Conservation (phyloP, 495 filamentous ascomycete species). For the Aspergillus sparsus region DNA sequence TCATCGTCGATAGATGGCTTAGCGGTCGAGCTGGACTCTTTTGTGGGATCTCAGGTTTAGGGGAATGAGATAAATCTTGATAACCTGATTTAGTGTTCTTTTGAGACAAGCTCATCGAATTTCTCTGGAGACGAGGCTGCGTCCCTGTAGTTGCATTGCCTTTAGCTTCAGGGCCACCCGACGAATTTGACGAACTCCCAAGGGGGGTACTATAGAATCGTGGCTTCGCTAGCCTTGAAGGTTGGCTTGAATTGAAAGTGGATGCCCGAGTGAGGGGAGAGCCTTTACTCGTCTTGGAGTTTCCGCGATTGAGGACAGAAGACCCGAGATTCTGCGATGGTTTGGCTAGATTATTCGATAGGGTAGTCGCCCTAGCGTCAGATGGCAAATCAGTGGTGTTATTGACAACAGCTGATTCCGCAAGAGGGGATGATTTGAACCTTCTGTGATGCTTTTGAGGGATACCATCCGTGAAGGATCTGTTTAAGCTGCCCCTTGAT, state of each 20-base stretch:
- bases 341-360: background rate
- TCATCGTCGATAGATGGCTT: conserved; percentile 23
- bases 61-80: background rate
- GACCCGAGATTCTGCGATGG: background rate
- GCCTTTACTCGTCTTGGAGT: background rate
- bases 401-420: conserved; percentile 28
- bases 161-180: background rate
- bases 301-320: too few species aligned
- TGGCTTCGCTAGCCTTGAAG: conserved; percentile 13
- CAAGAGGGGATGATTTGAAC: conserved; percentile 41
- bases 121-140: background rate
- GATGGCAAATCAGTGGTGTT: conserved; percentile 1
- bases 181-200: conserved; percentile 2
- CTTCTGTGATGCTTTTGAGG: conserved; percentile 23
- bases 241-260: conserved; percentile 13
- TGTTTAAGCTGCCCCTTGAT: conserved; percentile 9
- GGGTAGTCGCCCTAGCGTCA: background rate
- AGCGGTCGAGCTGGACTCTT: background rate
- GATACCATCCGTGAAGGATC: conserved; percentile 14
- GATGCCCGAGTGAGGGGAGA: background rate
- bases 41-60: background rate
- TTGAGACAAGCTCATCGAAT: conserved; percentile 4
- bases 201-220: conserved; percentile 17
- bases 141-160: background rate
- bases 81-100: conserved; percentile 6